Base-by-base conservation (phyloP, 1,139 yeast species). In the Geotrichum bryndzae region DNA sequence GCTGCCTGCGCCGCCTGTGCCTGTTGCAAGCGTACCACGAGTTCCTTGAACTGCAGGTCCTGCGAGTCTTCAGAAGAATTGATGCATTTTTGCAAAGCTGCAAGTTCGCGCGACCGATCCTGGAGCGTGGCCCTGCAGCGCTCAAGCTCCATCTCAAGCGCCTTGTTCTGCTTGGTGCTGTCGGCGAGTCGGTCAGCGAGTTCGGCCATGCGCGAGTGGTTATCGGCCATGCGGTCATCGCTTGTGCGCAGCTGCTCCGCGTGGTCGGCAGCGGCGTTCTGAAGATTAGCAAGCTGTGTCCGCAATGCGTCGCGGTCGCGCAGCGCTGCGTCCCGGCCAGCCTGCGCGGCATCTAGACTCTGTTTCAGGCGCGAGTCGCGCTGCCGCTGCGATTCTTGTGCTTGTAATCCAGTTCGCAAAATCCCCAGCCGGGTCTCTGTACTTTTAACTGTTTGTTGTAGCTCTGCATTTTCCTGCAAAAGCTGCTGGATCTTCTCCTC, bases 41-140 rank as follows among this genome's bases (percentile, higher is more conserved):
- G 70, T 51, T 83, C 85, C 52, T 75, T 74, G 15, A 82, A 75
- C 62, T 82, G 82, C 4, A 70, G 67, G 55, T 80, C 82, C 58
- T 83, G 81, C 54, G 79, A 80, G 54, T 84, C 86, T 67, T 90
- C 94, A 4, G 84, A 81, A 53, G 90, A 96, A 56, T 83, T 73
- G 31, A 90, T 72, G 53, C 90, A 73, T 64, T 90, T 78, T 66
- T 95, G 81, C 75, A 90, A 82, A 0, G 91, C 85, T 2, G 86
- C 79, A 0, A 90, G 80, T 74, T 94, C 98, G 57, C 92, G 79
- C 0, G 87, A 84, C 65, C 96, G 82, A 67, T 91, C 97, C 69
- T 87, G 94, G 8, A 92, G 75, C 72, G 85, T 79, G 53, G 83
- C 81, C 64, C 90, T 82, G 3, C 90, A 79, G 63, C 91, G 97